phyloP scores from a whole-genome alignment of 2,329 filamentous ascomycete genomes.

The Penicillium fuscoglaucum region DNA sequence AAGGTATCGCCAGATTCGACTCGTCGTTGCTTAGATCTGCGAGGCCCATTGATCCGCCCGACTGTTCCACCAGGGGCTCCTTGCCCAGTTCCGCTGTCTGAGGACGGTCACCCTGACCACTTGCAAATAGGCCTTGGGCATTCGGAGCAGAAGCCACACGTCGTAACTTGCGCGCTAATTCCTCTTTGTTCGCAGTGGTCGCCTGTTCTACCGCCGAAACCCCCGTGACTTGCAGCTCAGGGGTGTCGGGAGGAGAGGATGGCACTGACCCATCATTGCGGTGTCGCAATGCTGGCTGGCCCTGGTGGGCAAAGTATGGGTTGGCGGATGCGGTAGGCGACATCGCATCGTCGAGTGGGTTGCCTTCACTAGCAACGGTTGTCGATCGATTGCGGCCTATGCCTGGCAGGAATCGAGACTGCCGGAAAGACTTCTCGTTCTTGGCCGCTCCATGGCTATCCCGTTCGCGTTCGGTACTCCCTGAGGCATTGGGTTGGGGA shows the following conservation, averaged over 20 bases:
- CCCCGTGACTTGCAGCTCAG: constrained; percentile 71
- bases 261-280: constrained; percentile 93
- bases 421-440: constrained; percentile 71
- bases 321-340: constrained; percentile 94
- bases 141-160: constrained; percentile 96
- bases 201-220: constrained; percentile 66
- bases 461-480: constrained; percentile 33
- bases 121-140: constrained; percentile 84
- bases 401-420: constrained; percentile 84
- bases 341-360: constrained; percentile 81
- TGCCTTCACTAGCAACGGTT: constrained; percentile 90
- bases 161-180: constrained; percentile 86
- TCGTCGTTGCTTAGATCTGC: constrained; percentile 46
- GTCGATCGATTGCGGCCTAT: constrained; percentile 85
- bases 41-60: constrained; percentile 55
- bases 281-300: constrained; percentile 87
- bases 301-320: constrained; percentile 96
- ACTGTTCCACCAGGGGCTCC: constrained; percentile 67
- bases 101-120: constrained; percentile 66
- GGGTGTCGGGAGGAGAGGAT: constrained; percentile 88
- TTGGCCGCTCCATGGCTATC: constrained; percentile 52
- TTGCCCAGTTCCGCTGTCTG: constrained; percentile 85
- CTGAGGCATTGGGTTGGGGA: constrained; percentile 36
- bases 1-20: constrained; percentile 33
- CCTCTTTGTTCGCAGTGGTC: constrained; percentile 82